A percentile compares a stretch with the other conserved stretches of the same genome.
Conservation (phyloP, 306 rosid species). For the Cucurbita pepo region DNA sequence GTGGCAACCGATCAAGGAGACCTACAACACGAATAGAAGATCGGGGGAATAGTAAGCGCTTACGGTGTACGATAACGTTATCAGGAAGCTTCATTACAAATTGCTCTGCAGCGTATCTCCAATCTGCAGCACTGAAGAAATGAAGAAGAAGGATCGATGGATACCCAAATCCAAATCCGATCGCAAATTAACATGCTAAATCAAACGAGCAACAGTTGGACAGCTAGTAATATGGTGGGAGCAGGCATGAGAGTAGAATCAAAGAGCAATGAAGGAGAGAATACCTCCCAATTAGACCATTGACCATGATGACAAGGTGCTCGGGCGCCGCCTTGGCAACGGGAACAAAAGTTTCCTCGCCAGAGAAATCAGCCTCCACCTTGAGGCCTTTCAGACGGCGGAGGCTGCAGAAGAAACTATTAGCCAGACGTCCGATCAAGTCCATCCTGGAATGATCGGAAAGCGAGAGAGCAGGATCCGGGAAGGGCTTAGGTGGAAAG, state of each 20-base stretch:
- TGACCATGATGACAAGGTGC: conserved; percentile 80
- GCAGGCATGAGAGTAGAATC: not conserved
- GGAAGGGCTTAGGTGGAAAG: conserved; percentile 5
- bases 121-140: conserved; percentile 63
- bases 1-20: not conserved
- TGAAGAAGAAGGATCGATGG: not conserved
- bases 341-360: conserved; percentile 22
- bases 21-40: not conserved
- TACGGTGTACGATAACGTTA: conserved; percentile 75
- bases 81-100: conserved; percentile 63
- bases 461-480: conserved; percentile 7
- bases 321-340: conserved; percentile 15
- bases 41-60: conserved; percentile 20
- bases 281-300: conserved; percentile 74
- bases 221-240: too few relatives aligned
- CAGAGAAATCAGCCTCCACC: conserved; percentile 26
- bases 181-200: not conserved
- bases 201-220: too few relatives aligned
- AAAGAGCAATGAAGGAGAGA: not conserved
- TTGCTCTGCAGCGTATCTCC: conserved; percentile 72
- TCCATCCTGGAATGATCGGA: conserved; percentile 22
- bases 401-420: conserved; percentile 17
- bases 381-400: conserved; percentile 1
- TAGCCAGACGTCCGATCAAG: conserved; percentile 14
- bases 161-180: not conserved